Base-by-base conservation (phyloP, 805 yeast genomes). In the Yamadazyma sp. region DNA sequence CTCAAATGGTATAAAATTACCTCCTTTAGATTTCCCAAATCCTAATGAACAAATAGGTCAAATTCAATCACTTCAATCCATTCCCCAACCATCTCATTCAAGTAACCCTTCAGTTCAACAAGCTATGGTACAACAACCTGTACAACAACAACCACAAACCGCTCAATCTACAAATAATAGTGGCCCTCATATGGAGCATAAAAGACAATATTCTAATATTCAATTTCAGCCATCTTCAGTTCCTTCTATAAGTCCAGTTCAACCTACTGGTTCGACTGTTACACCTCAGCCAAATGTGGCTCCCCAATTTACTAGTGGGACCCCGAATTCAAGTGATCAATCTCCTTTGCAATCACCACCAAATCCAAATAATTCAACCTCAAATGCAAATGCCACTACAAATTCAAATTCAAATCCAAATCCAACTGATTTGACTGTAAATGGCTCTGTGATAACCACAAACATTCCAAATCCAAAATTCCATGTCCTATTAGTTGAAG, bases 401-500 rank as follows among this genome's bases (percentile, higher is more conserved):
- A 35, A 19, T 23, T 8, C 13, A 9, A 8, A 8, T 6, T n/a
- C 13, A 9, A 27, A 16, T 11, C 8, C 31, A 10, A 16, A 27
- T 8, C 30, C 25, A 7, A 17, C 36, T 7, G 28, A 30, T 20
- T 22, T 30, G 5, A 35, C 34, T n/a, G 34, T 24, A 37, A 23
- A 29, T 35, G 33, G 31, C 15, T 48, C 29, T 10, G 32, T 49
- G 4, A 37, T 49, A 17, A 48, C 55, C 19, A 55, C 61, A 4
- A 49, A 44, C 35, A 37, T 62, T 19, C 52, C 58, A 4, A 61
- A 58, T 40, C 65, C 72, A 5, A 78, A 79, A 16, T 78, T 82
- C 55, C 88, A 81, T 50, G 91, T 84, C 3, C 61, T 83, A 27
- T 58, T 85, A 17, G 93, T 84, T 11, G 94, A 83, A 57, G 94